These are phyloP conservation scores for Helicocarpus griseus DNA, from an alignment of 2,329 filamentous ascomycete genomes.

Conservation along the genomic window DNA sequence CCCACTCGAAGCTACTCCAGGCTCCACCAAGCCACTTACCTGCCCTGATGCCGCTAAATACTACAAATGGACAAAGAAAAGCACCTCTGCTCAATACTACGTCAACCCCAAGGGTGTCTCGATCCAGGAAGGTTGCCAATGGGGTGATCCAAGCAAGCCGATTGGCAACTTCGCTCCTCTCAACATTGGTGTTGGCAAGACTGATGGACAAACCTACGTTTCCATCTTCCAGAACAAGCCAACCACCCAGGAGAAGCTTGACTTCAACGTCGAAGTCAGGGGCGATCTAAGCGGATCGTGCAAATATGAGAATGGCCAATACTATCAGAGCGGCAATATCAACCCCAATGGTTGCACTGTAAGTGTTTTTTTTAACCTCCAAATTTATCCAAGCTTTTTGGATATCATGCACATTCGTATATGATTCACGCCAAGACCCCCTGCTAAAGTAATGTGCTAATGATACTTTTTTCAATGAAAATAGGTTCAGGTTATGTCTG, in stretches of 20 bases:
- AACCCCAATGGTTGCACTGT: conserved; percentile 68
- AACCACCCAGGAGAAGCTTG: conserved; percentile 58
- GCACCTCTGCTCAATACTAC: conserved; percentile 92
- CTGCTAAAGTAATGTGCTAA: not conserved
- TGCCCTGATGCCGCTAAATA: conserved; percentile 64
- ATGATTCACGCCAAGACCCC: not conserved
- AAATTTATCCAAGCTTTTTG: not conserved
- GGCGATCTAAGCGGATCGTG: conserved; percentile 57
- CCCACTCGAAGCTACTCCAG: conserved; percentile 55
- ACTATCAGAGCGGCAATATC: conserved; percentile 42
- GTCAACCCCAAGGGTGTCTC: conserved; percentile 71
- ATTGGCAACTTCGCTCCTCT: conserved; percentile 79
- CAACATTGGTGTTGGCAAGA: conserved; percentile 72
- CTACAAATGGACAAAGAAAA: conserved; percentile 65
- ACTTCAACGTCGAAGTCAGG: conserved; percentile 69
- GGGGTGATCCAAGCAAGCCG: conserved; percentile 53
- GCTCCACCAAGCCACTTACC: conserved; percentile 54
- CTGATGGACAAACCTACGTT: conserved; percentile 61
- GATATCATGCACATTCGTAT: too few relatives aligned
- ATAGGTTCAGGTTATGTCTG: conserved; percentile 41
- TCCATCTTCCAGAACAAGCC: conserved; percentile 78
- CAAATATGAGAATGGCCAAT: conserved; percentile 56
- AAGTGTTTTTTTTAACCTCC: conserved; percentile 36
- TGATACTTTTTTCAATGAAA: not conserved
- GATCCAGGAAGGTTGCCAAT: conserved; percentile 62